Conservation (phyloP, 345 rosid species). For the Nephelium lappaceum region DNA sequence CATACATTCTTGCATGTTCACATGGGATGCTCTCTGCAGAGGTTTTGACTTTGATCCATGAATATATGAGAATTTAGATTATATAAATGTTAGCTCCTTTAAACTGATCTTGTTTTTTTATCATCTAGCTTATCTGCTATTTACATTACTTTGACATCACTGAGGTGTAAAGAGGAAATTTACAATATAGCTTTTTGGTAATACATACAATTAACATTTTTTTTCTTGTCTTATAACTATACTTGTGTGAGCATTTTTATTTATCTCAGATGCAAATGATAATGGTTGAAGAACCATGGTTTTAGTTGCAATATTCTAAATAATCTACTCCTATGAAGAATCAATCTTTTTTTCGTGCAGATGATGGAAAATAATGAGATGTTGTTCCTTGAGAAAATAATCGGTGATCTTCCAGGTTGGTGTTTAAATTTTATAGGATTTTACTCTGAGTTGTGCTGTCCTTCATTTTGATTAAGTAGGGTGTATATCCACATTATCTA, state of each 20-base stretch:
- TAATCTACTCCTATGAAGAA: background rate
- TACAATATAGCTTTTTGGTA: background rate
- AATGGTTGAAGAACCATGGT: background rate
- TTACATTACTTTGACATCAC: background rate
- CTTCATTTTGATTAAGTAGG: background rate
- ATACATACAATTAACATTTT: background rate
- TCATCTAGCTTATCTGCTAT: background rate
- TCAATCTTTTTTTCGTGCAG: conserved; percentile 37
- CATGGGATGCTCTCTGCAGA: background rate
- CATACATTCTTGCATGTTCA: background rate
- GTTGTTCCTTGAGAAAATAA: conserved; percentile 57
- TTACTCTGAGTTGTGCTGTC: background rate
- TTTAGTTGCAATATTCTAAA: background rate
- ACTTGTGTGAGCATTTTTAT: background rate
- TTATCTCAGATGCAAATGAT: background rate
- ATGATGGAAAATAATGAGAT: conserved; percentile 48
- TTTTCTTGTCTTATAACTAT: background rate
- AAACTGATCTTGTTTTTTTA: background rate
- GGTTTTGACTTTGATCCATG: background rate
- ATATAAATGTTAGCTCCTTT: conserved; percentile 1
- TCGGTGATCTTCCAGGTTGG: conserved; percentile 84
- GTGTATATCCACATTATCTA: background rate
- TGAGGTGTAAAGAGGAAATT: background rate
- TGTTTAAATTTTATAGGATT: background rate
- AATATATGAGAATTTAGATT: background rate